Conservation (phyloP, 148 eudicot genomes). For the Euryodendron excelsum region DNA sequence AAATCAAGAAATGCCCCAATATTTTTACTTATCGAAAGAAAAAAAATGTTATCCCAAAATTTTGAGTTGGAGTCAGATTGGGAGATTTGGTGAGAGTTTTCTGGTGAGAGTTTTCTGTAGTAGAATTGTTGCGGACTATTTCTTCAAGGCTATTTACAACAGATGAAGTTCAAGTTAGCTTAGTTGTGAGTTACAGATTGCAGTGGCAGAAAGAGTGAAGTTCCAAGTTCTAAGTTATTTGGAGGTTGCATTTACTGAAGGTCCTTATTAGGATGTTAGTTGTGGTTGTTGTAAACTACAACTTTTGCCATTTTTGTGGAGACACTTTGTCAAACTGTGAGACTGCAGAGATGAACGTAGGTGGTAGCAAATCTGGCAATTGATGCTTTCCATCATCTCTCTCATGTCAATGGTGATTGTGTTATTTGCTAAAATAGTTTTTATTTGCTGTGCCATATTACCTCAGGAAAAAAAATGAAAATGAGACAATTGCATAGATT, state of each 20-base stretch:
- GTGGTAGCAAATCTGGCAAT: neutral
- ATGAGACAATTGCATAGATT: neutral
- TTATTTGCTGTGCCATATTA: neutral
- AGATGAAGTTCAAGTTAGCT: neutral
- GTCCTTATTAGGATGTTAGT: neutral
- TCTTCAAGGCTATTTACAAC: neutral
- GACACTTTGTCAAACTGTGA: neutral
- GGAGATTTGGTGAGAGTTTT: neutral
- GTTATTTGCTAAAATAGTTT: neutral
- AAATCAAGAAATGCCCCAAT: too few species aligned
- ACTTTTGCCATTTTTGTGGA: neutral
- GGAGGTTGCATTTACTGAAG: neutral
- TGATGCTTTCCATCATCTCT: neutral
- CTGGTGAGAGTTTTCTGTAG: too few species aligned
- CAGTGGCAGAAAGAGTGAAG: neutral
- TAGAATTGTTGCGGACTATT: neutral
- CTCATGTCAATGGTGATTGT: neutral
- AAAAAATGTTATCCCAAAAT: too few species aligned
- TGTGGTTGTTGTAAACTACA: neutral
- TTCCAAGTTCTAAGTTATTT: neutral
- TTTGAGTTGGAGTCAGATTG: neutral
- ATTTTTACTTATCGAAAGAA: too few species aligned
- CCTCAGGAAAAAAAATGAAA: neutral
- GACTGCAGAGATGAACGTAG: neutral
- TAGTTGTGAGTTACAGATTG: neutral